A percentile compares a stretch with the other conserved stretches of the same genome.
These are phyloP conservation scores for Solanum habrochaites DNA, from an alignment of 257 asterid species.

Conservation along the genomic window DNA sequence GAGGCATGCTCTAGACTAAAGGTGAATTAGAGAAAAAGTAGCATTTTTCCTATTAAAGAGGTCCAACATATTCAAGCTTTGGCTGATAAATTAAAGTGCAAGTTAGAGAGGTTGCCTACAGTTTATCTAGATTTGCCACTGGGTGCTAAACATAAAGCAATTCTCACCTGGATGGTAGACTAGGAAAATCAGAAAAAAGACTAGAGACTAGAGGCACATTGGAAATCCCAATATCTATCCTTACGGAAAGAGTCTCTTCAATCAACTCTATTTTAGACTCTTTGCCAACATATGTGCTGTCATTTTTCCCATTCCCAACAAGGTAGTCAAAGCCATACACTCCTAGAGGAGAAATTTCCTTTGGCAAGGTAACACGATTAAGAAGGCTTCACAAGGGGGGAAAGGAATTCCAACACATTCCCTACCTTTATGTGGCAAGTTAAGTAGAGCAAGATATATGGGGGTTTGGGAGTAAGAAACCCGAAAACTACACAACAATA, in stretches of 20 bases:
- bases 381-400: background rate
- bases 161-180: background rate
- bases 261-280: background rate
- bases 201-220: background rate
- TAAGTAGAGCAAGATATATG: background rate
- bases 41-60: background rate
- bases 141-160: background rate
- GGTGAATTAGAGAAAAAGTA: background rate
- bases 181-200: background rate
- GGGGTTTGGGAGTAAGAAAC: background rate
- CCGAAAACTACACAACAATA: background rate
- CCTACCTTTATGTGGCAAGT: too few relatives aligned
- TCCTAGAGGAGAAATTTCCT: background rate
- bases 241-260: background rate
- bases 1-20: background rate
- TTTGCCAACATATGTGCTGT: background rate
- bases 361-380: background rate
- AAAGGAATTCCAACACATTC: too few relatives aligned
- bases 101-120: background rate
- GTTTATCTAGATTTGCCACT: background rate
- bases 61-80: background rate
- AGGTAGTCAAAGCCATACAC: background rate
- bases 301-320: background rate
- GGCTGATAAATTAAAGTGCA: background rate
- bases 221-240: background rate